A percentile compares a stretch with the other conserved stretches of the same genome.
These are phyloP conservation scores for Coemansia sp. DNA, from an alignment of 192 early-diverging fungal species.

Conservation along the genomic window DNA sequence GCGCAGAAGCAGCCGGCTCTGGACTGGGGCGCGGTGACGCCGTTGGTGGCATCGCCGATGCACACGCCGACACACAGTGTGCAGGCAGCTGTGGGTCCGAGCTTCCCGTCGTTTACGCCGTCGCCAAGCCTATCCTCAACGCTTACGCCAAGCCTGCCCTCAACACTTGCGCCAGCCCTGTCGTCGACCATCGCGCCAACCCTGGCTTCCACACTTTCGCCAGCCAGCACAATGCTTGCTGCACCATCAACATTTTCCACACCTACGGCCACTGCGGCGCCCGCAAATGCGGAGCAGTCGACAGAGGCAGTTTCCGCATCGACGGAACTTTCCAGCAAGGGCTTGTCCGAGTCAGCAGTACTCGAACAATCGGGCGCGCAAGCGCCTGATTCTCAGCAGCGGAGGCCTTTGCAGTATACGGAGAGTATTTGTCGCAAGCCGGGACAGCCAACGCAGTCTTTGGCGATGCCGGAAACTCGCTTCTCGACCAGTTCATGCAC, in stretches of 20 bases:
- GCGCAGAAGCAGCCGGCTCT: constrained; percentile 24
- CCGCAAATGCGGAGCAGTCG: constrained; percentile 10
- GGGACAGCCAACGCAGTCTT: constrained; percentile 36
- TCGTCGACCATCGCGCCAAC: background rate
- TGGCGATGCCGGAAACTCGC: constrained; percentile 39
- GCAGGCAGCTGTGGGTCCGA: constrained; percentile 13
- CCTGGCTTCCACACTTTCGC: background rate
- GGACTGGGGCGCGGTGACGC: constrained; percentile 39
- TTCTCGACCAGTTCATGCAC: constrained; percentile 52
- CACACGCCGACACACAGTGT: constrained; percentile 9
- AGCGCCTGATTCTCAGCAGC: constrained; percentile 56
- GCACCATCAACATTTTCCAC: background rate
- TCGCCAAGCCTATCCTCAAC: constrained; percentile 2
- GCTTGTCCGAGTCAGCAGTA: constrained; percentile 59
- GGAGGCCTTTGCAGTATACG: constrained; percentile 53
- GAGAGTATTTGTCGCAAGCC: constrained; percentile 51
- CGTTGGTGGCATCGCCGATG: constrained; percentile 32
- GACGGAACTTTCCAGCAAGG: constrained; percentile 50
- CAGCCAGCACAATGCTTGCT: constrained; percentile 4
- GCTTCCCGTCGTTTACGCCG: constrained; percentile 21
- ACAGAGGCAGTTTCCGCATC: constrained; percentile 34
- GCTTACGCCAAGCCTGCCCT: background rate
- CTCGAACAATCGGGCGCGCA: constrained; percentile 55
- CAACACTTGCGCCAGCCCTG: constrained; percentile 8
- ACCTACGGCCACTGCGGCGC: constrained; percentile 16